Evolutionary conservation across 176 grass and related monocot genomes (phyloP), one percentile per base, ranked within the genome.

Genomic region (Luzula sylvatica): DNA sequence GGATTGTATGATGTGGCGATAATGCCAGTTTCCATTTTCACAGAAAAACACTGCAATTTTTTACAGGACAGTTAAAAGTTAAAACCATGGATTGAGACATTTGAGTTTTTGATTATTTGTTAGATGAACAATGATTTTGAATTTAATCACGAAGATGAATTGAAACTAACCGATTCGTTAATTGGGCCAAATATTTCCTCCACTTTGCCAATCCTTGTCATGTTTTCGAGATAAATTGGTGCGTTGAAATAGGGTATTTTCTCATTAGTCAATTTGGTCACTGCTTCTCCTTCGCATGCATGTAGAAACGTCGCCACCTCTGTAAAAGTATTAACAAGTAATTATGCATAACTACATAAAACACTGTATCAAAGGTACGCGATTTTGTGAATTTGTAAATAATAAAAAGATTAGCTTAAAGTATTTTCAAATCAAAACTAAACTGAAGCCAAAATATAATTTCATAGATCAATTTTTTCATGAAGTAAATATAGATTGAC

Each of bases 121-220:
- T 35, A 35, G 30, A 46, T 22, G 18, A 7, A 46, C 11, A 14
- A 12, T 24, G 11, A 50, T 22, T 39, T 7, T 45, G 26, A 24
- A 42, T 43, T 28, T 61, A 44, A 8, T 28, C 21, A 27, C 9
- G 17, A 55, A 7, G 18, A 42, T 26, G 50, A 25, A 53, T 11
- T 30, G 28, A 3, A 16, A 22, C 81, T 86, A 43, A 98, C 92
- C 11, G 92, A 82, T 90, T 98, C 92, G 24, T 98, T 98, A 55
- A 90, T 98, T 57, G 92, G 92, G 5, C 92, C 86, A 66, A 90
- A 98, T 52, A 98, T 98, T 61, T 98, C 92, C 55, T 98, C 92
- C 26, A 98, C 92, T 58, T 90, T 98, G 26, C 92, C 92, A 44
- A 98, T 83, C 68, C 86, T 81, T 22, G 78, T 98, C 78, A 80